These are phyloP conservation scores for Puccinellia tenuiflora DNA, from an alignment of 176 grass and related monocot species.

Conservation along the genomic window DNA sequence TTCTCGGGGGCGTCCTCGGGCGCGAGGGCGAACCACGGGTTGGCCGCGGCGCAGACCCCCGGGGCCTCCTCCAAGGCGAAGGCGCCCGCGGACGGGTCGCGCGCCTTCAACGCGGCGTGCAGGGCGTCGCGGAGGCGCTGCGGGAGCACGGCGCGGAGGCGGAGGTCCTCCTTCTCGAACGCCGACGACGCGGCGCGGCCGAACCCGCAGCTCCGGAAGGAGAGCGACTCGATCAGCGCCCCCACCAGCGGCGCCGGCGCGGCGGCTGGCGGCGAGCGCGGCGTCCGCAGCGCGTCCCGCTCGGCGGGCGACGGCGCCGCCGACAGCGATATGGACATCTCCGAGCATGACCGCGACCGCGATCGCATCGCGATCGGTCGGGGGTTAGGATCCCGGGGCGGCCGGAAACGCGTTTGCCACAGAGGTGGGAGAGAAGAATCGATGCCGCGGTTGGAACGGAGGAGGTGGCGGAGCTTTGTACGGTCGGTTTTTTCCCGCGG, in stretches of 20 bases:
- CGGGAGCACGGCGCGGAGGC: constrained; percentile 40
- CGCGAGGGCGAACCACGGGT: constrained; percentile 24
- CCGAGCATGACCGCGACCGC: constrained; percentile 36
- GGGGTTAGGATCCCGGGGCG: neutral
- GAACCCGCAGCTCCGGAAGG: constrained; percentile 55
- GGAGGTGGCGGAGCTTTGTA: neutral
- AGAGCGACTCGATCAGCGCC: constrained; percentile 46
- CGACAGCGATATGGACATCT: constrained; percentile 22
- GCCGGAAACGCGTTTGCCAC: constrained; percentile 13
- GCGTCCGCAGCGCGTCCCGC: neutral
- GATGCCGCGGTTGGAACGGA: constrained; percentile 14
- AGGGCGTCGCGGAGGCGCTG: constrained; percentile 50
- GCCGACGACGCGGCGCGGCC: constrained; percentile 36
- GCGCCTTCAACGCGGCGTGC: constrained; percentile 42
- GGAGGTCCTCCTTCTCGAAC: constrained; percentile 65
- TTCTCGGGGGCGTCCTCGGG: constrained; percentile 57
- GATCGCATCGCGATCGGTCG: constrained; percentile 6
- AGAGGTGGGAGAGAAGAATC: neutral
- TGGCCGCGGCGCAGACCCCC: neutral
- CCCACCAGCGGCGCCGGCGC: constrained; percentile 27
- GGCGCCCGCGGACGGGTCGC: constrained; percentile 24
- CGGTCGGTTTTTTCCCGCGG: constrained; percentile 9
- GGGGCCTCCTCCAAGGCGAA: constrained; percentile 10
- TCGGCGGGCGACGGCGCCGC: constrained; percentile 13
- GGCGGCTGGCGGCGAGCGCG: neutral